Conservation (phyloP, 352 stramenopile genomes). For the Phytophthora kernoviae region DNA sequence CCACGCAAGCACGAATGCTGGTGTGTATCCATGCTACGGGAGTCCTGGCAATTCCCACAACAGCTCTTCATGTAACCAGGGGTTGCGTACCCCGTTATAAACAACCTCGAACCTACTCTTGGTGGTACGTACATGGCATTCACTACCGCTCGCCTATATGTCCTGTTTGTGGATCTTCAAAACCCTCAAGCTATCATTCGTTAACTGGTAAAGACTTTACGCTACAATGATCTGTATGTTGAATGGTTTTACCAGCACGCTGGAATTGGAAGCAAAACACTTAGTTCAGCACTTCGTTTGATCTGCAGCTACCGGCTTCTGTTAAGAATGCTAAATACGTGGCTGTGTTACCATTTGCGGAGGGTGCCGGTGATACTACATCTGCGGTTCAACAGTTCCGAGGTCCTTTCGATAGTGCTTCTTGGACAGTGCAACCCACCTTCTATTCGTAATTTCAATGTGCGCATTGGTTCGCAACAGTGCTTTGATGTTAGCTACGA, state of each 20-base stretch:
- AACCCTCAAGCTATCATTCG: slow-evolving; percentile 17
- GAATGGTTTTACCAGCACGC: slow-evolving; percentile 17
- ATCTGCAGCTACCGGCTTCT: slow-evolving; percentile 11
- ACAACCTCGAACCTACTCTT: slow-evolving; percentile 9
- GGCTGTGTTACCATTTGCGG: background rate
- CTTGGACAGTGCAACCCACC: slow-evolving; percentile 1
- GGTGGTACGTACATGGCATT: slow-evolving; percentile 12
- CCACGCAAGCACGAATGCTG: too few species aligned
- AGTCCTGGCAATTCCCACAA: too few species aligned
- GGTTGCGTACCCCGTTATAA: too few species aligned
- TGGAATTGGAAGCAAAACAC: slow-evolving; percentile 3
- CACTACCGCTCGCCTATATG: slow-evolving; percentile 9
- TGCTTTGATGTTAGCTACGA: slow-evolving; percentile 7
- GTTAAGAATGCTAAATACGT: slow-evolving; percentile 15
- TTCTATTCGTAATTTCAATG: slow-evolving; percentile 11
- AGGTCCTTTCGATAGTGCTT: slow-evolving; percentile 2
- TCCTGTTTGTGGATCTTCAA: slow-evolving; percentile 10
- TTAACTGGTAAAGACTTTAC: slow-evolving; percentile 13
- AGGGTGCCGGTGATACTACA: background rate
- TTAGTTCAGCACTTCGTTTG: slow-evolving; percentile 8
- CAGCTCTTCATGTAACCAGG: too few species aligned
- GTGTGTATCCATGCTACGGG: too few species aligned
- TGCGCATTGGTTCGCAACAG: slow-evolving; percentile 6
- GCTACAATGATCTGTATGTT: slow-evolving; percentile 10
- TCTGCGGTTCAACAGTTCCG: background rate